Percentiles rank a stretch among this genome's conserved stretches.
phyloP scores from a whole-genome alignment of 768 basidiomycete genomes.

The Tephrocybe rancida region DNA sequence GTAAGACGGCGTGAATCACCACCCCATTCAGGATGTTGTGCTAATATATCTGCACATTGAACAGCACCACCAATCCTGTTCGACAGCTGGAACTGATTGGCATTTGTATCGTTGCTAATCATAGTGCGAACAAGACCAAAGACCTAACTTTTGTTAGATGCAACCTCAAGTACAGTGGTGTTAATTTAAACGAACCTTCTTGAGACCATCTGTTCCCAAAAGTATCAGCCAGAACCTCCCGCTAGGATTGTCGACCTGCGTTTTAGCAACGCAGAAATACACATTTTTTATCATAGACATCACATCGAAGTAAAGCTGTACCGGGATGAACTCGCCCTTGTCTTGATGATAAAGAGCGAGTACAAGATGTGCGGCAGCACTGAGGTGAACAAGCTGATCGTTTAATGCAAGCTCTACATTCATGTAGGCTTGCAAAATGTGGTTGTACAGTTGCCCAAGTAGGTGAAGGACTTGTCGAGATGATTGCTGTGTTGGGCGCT shows the following conservation, averaged over 20 bases:
- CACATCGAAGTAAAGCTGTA: conserved; percentile 30
- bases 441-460: not conserved
- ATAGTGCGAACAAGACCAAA: conserved; percentile 38
- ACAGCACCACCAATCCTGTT: conserved; percentile 30
- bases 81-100: conserved; percentile 27
- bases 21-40: conserved; percentile 39
- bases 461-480: not conserved
- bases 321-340: conserved; percentile 2
- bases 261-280: conserved; percentile 38
- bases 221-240: conserved; percentile 35
- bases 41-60: conserved; percentile 32
- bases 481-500: conserved; percentile 25
- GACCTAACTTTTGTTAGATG: no score
- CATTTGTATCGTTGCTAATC: conserved; percentile 26
- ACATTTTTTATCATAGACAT: conserved; percentile 40
- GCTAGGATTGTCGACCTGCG: conserved; percentile 32
- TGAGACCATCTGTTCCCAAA: conserved; percentile 38
- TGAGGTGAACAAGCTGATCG: conserved; percentile 33
- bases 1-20: conserved; percentile 31
- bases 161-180: no score
- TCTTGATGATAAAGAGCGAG: not conserved
- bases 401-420: conserved; percentile 26
- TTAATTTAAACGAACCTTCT: no score
- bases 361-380: conserved; percentile 2
- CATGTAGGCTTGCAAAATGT: conserved; percentile 24